A percentile compares a stretch with the other conserved stretches of the same genome.
Evolutionary conservation across 805 yeast genomes (phyloP).

Genomic region (Lipomyces anomalus): DNA sequence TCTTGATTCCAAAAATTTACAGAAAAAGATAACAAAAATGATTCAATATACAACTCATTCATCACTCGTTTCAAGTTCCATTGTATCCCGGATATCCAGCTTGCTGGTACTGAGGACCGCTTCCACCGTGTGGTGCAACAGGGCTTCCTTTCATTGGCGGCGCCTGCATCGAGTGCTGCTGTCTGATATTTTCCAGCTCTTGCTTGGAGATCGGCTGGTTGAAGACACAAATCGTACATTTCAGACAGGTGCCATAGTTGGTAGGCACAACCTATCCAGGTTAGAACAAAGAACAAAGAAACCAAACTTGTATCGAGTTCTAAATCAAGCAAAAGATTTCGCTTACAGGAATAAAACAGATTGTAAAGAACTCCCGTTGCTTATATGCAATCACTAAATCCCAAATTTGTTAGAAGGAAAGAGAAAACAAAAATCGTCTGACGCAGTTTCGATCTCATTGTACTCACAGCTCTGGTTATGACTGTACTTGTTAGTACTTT

Average conservation of each 20-base stretch:
- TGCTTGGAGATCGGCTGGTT: conserved; percentile 1
- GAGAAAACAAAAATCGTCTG: conserved; percentile 8
- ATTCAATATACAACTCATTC: background rate
- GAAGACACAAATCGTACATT: conserved; percentile 17
- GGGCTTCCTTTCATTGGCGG: background rate
- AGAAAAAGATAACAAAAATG: background rate
- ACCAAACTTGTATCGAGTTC: no score
- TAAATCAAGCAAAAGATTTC: no score
- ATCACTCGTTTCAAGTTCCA: background rate
- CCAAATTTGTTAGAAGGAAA: background rate
- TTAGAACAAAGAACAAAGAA: no score
- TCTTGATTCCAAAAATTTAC: background rate
- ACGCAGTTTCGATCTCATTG: conserved; percentile 23
- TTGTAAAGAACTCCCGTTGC: conserved; percentile 31
- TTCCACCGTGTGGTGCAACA: background rate
- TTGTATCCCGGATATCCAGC: background rate
- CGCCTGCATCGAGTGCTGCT: conserved; percentile 6
- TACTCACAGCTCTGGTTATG: conserved; percentile 9
- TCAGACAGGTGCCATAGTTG: conserved; percentile 24
- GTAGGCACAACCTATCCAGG: no score
- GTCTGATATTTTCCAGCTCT: conserved; percentile 9
- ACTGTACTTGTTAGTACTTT: conserved; percentile 1
- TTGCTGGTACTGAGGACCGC: background rate
- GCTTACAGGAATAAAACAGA: conserved; percentile 31
- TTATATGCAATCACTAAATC: conserved; percentile 17